These are phyloP conservation scores for Podila verticillata DNA, from an alignment of 192 early-diverging fungal species.

Conservation along the genomic window DNA sequence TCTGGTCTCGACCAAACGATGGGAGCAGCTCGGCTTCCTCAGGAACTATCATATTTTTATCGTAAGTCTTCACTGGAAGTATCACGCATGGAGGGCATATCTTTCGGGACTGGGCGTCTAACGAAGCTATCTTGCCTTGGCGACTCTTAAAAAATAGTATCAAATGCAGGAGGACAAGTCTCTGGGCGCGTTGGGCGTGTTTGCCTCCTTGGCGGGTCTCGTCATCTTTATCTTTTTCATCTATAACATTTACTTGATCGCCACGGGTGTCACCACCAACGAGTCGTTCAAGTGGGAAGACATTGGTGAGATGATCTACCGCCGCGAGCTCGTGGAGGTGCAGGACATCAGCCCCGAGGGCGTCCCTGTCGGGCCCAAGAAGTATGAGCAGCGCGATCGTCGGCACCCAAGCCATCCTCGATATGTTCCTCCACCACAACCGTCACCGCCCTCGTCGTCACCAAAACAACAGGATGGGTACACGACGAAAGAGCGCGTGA, in stretches of 20 bases:
- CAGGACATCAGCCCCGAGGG: conserved; percentile 5
- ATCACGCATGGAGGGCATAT: not conserved
- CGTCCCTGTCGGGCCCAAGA: conserved; percentile 15
- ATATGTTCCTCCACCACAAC: conserved; percentile 15
- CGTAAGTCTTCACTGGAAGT: conserved; percentile 36
- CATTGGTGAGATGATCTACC: conserved; percentile 58
- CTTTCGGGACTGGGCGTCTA: not conserved
- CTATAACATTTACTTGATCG: conserved; percentile 60
- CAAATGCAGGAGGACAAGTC: conserved; percentile 59
- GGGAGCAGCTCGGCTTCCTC: conserved; percentile 39
- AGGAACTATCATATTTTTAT: conserved; percentile 51
- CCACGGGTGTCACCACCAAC: conserved; percentile 60
- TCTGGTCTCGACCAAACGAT: conserved; percentile 20
- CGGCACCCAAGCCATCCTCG: conserved; percentile 41
- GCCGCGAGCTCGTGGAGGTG: conserved; percentile 53
- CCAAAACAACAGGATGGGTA: not conserved
- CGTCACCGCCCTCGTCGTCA: not conserved
- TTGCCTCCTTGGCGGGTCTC: conserved; percentile 54
- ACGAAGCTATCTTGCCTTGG: not conserved
- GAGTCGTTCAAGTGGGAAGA: conserved; percentile 67
- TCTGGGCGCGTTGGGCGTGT: conserved; percentile 62
- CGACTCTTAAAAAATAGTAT: conserved; percentile 31
- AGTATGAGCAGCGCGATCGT: conserved; percentile 37
- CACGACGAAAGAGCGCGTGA: conserved; percentile 8
- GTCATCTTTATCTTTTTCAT: conserved; percentile 58